phyloP scores from a whole-genome alignment of 768 basidiomycete species.

The Lactarius sanguifluus region DNA sequence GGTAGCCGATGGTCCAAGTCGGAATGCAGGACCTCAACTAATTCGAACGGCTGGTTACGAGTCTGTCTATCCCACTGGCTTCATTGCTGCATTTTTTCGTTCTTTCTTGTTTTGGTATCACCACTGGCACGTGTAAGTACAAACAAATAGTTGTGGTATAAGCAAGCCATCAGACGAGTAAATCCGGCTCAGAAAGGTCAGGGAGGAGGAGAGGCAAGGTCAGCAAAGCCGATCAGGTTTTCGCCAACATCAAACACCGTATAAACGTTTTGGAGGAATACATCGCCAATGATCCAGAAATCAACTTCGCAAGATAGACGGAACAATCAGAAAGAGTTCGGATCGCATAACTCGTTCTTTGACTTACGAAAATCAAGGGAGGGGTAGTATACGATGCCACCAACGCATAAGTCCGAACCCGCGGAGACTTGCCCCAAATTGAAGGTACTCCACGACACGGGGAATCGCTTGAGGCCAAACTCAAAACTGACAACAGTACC shows the following conservation, averaged over 20 bases:
- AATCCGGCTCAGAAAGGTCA: not conserved
- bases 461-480: not conserved
- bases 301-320: not conserved
- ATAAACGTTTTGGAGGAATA: slow-evolving; percentile 7
- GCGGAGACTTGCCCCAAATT: not conserved
- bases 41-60: too few relatives aligned
- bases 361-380: slow-evolving; percentile 10
- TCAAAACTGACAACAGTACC: not conserved
- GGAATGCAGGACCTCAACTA: too few relatives aligned
- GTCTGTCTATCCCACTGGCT: too few relatives aligned
- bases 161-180: not conserved
- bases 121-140: not conserved
- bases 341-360: not conserved
- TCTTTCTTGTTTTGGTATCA: not conserved
- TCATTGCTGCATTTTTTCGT: too few relatives aligned
- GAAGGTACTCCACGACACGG: not conserved
- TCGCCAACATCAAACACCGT: slow-evolving; percentile 11
- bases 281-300: slow-evolving; percentile 18
- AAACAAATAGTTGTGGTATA: not conserved
- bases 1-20: too few relatives aligned
- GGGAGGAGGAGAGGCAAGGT: not conserved
- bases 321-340: slow-evolving; percentile 1
- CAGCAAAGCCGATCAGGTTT: slow-evolving; percentile 11
- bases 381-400: slow-evolving; percentile 9
- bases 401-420: not conserved